Evolutionary conservation across 2,329 filamentous ascomycete species (phyloP), one percentile per base, ranked within the genome.

Genomic region (Bipolaris gigantea): DNA sequence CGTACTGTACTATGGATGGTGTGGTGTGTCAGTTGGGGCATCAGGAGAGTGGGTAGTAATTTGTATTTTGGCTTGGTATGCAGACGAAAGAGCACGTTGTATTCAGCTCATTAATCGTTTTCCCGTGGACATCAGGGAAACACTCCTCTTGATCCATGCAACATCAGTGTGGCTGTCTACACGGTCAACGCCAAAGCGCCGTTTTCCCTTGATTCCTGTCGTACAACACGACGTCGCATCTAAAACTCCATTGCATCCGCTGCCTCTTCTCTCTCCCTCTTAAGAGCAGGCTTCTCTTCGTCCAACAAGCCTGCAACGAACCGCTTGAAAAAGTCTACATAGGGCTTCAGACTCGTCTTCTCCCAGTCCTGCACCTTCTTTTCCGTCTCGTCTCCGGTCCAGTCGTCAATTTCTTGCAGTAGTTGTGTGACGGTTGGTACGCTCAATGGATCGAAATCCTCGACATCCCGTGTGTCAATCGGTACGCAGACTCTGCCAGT

Each of bases 401-500:
- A 97, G 18, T 83, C 79, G 72, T 99, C 92, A 66, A 99, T 96
- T 77, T 99, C 92, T 5, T 79, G 80, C 19, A 97, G 77, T 53
- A 99, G 78, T 44, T 87, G 81, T 55, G 89, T 90, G 3, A 97
- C 91, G 0, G 92, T 97, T 1, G 94, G 94, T n/a, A 97, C 93
- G 2, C 75, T 79, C 0, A 96, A 79, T 0, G 94, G 94, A 70
- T 97, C 90, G 66, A 99, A 99, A 3, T 87, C 83, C 44, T 94
- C 90, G 0, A 93, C 82, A 5, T 77, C 80, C 33, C 79, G 78
- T 1, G 85, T 83, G 71, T 97, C 90, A 66, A 99, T 97, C 2
- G 94, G 94, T 47, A 99, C 94, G 78, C 94, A 99, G 6, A 99
- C 90, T 50, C 93, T 81, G 0, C 94, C 93, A 0, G 94, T 99